Conservation (phyloP, 495 filamentous ascomycete genomes). For the Aspergillus sclerotiicarbonarius region DNA sequence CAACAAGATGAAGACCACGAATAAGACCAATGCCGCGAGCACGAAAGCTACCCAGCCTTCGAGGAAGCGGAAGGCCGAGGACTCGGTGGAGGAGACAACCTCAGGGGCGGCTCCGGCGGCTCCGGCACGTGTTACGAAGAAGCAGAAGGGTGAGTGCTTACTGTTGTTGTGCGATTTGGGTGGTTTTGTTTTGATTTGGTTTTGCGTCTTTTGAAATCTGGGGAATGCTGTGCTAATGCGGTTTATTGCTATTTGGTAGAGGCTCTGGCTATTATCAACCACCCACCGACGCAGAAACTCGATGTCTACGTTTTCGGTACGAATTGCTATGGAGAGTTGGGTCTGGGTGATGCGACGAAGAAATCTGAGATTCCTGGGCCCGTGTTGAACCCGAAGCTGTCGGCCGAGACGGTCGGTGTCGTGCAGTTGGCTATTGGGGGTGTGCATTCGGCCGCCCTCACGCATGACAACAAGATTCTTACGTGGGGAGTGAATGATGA, state of each 20-base stretch:
- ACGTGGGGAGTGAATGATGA: conserved; percentile 75
- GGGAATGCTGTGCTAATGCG: not conserved
- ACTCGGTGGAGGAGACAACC: not conserved
- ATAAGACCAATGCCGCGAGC: not conserved
- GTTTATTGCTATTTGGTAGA: not conserved
- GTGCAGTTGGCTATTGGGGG: conserved; percentile 63
- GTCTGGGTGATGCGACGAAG: conserved; percentile 47
- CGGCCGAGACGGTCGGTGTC: conserved; percentile 46
- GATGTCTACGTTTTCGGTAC: conserved; percentile 54
- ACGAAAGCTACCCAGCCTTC: not conserved
- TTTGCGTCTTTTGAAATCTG: not conserved
- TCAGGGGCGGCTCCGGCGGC: not conserved
- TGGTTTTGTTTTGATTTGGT: not conserved
- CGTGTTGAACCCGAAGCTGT: conserved; percentile 47
- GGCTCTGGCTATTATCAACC: conserved; percentile 28
- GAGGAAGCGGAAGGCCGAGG: conserved; percentile 6
- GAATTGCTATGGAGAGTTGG: conserved; percentile 48
- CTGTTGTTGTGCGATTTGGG: not conserved
- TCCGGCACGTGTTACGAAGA: not conserved
- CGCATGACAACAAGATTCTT: conserved; percentile 61
- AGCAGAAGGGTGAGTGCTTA: conserved; percentile 7
- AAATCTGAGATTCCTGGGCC: conserved; percentile 49
- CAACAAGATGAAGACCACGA: not conserved
- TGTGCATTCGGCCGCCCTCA: conserved; percentile 65
- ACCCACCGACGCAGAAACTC: conserved; percentile 34